Evolutionary conservation across 1,139 yeast genomes (phyloP), one percentile per base, ranked within the genome.

Genomic region (Pichia kudriavzevii): DNA sequence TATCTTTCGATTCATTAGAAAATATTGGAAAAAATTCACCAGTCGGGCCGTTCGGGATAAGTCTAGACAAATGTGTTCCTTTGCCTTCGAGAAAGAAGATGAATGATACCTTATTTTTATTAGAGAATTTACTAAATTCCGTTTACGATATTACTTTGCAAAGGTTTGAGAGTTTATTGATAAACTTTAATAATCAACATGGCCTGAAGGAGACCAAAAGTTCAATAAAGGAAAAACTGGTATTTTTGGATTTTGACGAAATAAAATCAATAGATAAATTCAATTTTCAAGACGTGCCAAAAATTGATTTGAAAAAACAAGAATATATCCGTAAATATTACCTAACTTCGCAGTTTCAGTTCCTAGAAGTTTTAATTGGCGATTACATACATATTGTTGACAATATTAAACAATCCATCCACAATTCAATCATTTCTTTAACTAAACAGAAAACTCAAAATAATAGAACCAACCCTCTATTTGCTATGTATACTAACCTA

Each of bases 71-170:
- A 26, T 9, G 23, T 11, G 25, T 40, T 3, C 35, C 34, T 9
- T 28, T 40, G 9, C 58, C 56, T 6, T 41, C 43, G 7, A 39
- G 48, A 3, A 53, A 56, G 18, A 47, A 52, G 11, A 60, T 65
- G 3, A 27, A 53, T 13, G 64, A 62, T 30, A 60, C 70, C 30
- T 45, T 69, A 21, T 58, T 55, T 32, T 50, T 63, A 14, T 53
- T 72, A 26, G 65, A 61, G 28, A 36, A 50, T 1, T 55, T 72
- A 32, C 55, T 65, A 15, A 39, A 45, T 14, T 66, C 62, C 35
- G 66, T 79, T 11, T 52, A 65, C 10, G 61, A 60, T 13, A 31
- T 35, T 6, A 10, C 37, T 4, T 22, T 30, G 8, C 19, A 28
- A 11, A 39, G 25, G 25, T 31, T 36, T 12, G 27, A 30, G 8